Evolutionary conservation across 2,329 filamentous ascomycete genomes (phyloP).

Genomic region (Apiospora phragmitis): DNA sequence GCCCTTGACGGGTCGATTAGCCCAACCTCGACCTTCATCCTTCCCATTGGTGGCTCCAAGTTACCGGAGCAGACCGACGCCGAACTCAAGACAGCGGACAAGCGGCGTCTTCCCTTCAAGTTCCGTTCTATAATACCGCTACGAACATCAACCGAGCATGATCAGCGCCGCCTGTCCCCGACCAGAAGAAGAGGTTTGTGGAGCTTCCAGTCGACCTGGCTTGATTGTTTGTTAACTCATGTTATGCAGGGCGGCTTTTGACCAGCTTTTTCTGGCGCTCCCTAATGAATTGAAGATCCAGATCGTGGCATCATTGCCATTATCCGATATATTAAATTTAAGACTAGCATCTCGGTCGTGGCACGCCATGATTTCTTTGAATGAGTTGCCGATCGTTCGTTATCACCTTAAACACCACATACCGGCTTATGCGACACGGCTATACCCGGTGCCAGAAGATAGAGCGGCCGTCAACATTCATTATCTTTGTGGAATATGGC

Average conservation of each 20-base stretch:
- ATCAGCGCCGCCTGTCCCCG: constrained; percentile 26
- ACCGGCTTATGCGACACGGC: constrained; percentile 58
- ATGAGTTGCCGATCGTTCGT: constrained; percentile 62
- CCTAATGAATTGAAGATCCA: constrained; percentile 65
- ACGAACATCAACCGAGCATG: constrained; percentile 32
- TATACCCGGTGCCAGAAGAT: constrained; percentile 56
- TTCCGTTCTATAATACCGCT: constrained; percentile 32
- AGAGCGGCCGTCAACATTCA: constrained; percentile 52
- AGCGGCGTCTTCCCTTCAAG: constrained; percentile 31
- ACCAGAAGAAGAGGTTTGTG: constrained; percentile 29
- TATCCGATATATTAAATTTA: constrained; percentile 61
- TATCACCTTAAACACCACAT: constrained; percentile 61
- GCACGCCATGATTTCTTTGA: constrained; percentile 59
- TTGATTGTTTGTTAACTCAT: not conserved
- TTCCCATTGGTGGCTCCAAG: constrained; percentile 42
- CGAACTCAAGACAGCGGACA: constrained; percentile 32
- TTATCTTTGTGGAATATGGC: constrained; percentile 65
- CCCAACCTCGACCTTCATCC: constrained; percentile 46
- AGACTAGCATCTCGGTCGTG: constrained; percentile 59
- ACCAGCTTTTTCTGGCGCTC: constrained; percentile 57
- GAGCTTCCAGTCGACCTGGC: not conserved
- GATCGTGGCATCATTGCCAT: constrained; percentile 59
- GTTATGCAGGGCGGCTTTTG: constrained; percentile 45
- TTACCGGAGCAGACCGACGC: constrained; percentile 35
- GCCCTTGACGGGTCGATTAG: constrained; percentile 27